Conservation (phyloP, 2,329 filamentous ascomycete species). For the Myriosclerotinia scirpicola region DNA sequence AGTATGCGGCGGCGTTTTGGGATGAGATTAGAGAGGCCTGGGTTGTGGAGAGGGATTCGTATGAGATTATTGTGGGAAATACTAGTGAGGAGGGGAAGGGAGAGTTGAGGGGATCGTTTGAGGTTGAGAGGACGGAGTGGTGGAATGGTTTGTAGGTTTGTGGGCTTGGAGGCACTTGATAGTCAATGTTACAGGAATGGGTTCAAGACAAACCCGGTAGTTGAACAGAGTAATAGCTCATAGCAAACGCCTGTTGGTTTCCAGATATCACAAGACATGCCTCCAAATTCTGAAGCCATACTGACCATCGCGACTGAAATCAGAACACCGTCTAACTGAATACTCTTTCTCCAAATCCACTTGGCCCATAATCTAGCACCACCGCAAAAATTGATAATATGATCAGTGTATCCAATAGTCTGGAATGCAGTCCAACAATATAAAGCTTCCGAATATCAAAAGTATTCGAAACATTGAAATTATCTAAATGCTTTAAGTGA, state of each 20-base stretch:
- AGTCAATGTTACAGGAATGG: too few relatives aligned
- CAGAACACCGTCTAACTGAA: background rate
- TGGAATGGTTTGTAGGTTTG: slow-evolving; percentile 61
- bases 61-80: slow-evolving; percentile 44
- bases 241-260: background rate
- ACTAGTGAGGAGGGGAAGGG: slow-evolving; percentile 47
- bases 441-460: too few relatives aligned
- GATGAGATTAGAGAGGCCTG: slow-evolving; percentile 44
- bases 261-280: background rate
- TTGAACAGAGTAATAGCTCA: background rate
- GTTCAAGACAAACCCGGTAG: background rate
- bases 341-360: background rate
- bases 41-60: slow-evolving; percentile 43
- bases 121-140: slow-evolving; percentile 61
- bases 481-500: too few relatives aligned
- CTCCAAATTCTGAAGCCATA: background rate
- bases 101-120: slow-evolving; percentile 54
- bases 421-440: too few relatives aligned
- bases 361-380: background rate
- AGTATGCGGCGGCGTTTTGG: slow-evolving; percentile 46
- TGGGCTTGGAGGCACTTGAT: too few relatives aligned
- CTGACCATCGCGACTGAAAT: background rate
- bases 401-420: background rate
- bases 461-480: too few relatives aligned
- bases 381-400: background rate